Conservation (phyloP, 495 filamentous ascomycete species). For the Achaetomiella virescens region DNA sequence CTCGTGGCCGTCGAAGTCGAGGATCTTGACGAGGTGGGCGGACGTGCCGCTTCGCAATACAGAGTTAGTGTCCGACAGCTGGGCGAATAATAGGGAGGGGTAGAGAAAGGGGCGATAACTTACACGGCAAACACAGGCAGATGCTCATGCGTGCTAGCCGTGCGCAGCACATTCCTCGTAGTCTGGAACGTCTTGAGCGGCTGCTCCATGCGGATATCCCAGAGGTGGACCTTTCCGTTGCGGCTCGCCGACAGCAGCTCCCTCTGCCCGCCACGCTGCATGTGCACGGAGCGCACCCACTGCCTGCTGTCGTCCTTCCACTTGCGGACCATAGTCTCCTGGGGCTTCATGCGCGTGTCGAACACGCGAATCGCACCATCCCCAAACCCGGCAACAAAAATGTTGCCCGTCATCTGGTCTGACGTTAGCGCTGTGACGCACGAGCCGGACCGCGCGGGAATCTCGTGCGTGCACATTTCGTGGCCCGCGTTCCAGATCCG, state of each 20-base stretch:
- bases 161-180: constrained; percentile 72
- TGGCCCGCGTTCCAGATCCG: constrained; percentile 91
- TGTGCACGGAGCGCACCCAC: constrained; percentile 93
- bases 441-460: constrained; percentile 89
- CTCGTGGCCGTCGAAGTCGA: constrained; percentile 73
- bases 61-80: constrained; percentile 22
- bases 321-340: constrained; percentile 82
- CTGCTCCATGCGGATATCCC: constrained; percentile 85
- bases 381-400: constrained; percentile 93
- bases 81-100: not conserved
- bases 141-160: constrained; percentile 91
- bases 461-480: constrained; percentile 89
- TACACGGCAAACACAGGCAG: constrained; percentile 95
- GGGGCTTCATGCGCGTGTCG: constrained; percentile 74
- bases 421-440: constrained; percentile 94
- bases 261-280: constrained; percentile 90
- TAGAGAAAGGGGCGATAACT: constrained; percentile 29
- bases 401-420: constrained; percentile 92
- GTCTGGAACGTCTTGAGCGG: constrained; percentile 67
- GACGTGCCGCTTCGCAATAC: constrained; percentile 63
- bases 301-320: constrained; percentile 84
- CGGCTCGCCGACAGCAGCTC: constrained; percentile 82
- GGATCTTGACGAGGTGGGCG: constrained; percentile 80
- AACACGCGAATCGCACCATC: constrained; percentile 96
- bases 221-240: constrained; percentile 88